phyloP scores from a whole-genome alignment of 306 rosid genomes.

The Lathyrus aphaca region DNA sequence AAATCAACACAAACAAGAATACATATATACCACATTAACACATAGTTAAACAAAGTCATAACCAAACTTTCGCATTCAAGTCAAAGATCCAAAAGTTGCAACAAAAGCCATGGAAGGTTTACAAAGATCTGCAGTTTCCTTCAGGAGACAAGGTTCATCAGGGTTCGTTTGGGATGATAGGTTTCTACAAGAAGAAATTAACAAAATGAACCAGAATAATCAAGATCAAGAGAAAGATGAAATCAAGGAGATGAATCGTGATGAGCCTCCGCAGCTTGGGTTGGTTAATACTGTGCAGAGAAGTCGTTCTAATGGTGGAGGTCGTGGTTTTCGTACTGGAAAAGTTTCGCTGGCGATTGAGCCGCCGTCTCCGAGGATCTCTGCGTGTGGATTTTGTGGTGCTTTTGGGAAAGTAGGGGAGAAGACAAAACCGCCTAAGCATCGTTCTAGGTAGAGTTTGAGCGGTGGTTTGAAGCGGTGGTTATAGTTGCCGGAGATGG shows the following conservation, averaged over 20 bases:
- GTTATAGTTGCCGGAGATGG: slow-evolving; percentile 28
- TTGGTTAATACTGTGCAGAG: slow-evolving; percentile 52
- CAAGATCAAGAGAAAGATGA: slow-evolving; percentile 18
- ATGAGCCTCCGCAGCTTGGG: slow-evolving; percentile 28
- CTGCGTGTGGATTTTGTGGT: slow-evolving; percentile 69
- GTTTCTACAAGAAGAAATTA: slow-evolving; percentile 53
- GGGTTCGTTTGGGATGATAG: slow-evolving; percentile 78
- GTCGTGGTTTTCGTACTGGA: slow-evolving; percentile 62
- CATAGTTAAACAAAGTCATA: background rate
- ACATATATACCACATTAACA: background rate
- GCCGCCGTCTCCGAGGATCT: slow-evolving; percentile 79
- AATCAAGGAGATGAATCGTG: background rate
- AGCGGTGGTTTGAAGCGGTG: slow-evolving; percentile 6
- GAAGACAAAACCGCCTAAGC: slow-evolving; percentile 45
- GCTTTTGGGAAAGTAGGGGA: slow-evolving; percentile 61
- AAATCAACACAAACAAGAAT: background rate
- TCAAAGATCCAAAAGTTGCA: slow-evolving; percentile 7
- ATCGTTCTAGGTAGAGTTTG: slow-evolving; percentile 47
- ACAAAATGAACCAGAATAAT: slow-evolving; percentile 26
- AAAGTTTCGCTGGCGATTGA: slow-evolving; percentile 69
- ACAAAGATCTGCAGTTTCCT: slow-evolving; percentile 83
- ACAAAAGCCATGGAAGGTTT: slow-evolving; percentile 61
- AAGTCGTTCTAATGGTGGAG: slow-evolving; percentile 67
- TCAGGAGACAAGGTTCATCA: slow-evolving; percentile 86
- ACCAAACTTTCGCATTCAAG: too few species aligned